phyloP scores from a whole-genome alignment of 1,139 yeast genomes.

The Candida freyschussii region DNA sequence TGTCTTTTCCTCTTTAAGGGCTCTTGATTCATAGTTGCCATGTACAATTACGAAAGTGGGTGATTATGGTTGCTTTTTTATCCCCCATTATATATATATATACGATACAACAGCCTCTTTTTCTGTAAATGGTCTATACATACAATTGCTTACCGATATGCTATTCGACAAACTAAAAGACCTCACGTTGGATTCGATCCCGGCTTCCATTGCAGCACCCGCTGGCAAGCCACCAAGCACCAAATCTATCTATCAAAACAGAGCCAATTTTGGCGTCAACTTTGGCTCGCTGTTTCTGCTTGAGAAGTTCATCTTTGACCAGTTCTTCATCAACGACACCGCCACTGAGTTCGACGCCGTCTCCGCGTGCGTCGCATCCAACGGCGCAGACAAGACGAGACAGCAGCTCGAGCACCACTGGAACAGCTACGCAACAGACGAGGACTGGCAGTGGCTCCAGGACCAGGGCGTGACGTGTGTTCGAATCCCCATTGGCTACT shows the following conservation, averaged over 20 bases:
- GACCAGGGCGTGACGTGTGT: constrained; percentile 67
- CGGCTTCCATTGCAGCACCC: constrained; percentile 27
- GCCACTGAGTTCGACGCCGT: constrained; percentile 79
- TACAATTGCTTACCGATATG: no score
- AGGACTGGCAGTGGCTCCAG: constrained; percentile 77
- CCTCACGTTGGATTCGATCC: constrained; percentile 4
- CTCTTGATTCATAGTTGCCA: no score
- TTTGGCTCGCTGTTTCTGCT: constrained; percentile 79
- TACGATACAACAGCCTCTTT: no score
- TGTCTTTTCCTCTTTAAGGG: constrained; percentile 12
- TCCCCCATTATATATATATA: no score
- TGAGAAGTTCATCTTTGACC: constrained; percentile 70
- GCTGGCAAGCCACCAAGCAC: constrained; percentile 24
- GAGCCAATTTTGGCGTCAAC: constrained; percentile 81
- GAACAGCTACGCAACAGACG: constrained; percentile 54
- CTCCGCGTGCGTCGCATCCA: constrained; percentile 37
- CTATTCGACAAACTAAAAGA: constrained; percentile 14
- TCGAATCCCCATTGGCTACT: constrained; percentile 86
- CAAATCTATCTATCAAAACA: constrained; percentile 47
- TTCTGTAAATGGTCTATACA: no score
- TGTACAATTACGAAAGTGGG: no score
- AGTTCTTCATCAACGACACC: constrained; percentile 46
- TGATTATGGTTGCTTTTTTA: no score
- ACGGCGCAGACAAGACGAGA: constrained; percentile 54
- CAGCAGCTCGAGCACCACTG: constrained; percentile 63